Evolutionary conservation across 2,329 filamentous ascomycete species (phyloP).

Genomic region (Bipolaris zeicola): DNA sequence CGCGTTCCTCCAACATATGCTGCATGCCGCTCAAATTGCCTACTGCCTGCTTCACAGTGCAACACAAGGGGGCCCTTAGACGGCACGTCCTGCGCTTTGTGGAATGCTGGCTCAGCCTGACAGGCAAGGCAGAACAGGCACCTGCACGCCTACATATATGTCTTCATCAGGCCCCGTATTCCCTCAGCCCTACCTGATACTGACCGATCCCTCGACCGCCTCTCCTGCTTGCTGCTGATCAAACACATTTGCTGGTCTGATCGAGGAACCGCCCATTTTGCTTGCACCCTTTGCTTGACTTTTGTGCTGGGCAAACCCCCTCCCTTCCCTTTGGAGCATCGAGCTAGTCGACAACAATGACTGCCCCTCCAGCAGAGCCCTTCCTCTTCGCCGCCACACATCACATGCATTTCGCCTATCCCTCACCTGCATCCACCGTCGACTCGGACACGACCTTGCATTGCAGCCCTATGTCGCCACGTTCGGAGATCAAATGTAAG

Average conservation of each 20-base stretch:
- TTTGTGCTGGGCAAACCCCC: constrained; percentile 4
- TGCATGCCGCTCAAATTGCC: constrained; percentile 25
- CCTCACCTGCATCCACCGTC: constrained; percentile 31
- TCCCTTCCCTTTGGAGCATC: constrained; percentile 7
- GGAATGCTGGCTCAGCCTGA: constrained; percentile 8
- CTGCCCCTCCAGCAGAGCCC: constrained; percentile 28
- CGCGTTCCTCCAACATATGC: constrained; percentile 22
- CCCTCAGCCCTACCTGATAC: constrained; percentile 29
- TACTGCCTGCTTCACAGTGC: constrained; percentile 10
- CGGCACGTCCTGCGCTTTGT: constrained; percentile 16
- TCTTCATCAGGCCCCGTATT: constrained; percentile 21
- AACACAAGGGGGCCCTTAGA: constrained; percentile 4
- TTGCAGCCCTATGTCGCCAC: constrained; percentile 34
- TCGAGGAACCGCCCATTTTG: constrained; percentile 15
- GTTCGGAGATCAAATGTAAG: constrained; percentile 32
- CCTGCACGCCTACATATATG: constrained; percentile 23
- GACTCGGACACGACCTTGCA: constrained; percentile 26
- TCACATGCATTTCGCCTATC: constrained; percentile 24
- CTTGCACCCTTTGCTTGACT: constrained; percentile 4
- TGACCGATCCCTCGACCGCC: constrained; percentile 16
- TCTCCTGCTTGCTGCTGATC: constrained; percentile 3
- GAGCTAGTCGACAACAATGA: constrained; percentile 25
- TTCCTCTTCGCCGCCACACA: constrained; percentile 31
- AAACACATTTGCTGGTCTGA: constrained; percentile 1
- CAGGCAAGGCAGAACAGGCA: constrained; percentile 6